Evolutionary conservation across 371 early-diverging fungal genomes (phyloP), one percentile per base, ranked within the genome.

Genomic region (Mucor plumbeus): DNA sequence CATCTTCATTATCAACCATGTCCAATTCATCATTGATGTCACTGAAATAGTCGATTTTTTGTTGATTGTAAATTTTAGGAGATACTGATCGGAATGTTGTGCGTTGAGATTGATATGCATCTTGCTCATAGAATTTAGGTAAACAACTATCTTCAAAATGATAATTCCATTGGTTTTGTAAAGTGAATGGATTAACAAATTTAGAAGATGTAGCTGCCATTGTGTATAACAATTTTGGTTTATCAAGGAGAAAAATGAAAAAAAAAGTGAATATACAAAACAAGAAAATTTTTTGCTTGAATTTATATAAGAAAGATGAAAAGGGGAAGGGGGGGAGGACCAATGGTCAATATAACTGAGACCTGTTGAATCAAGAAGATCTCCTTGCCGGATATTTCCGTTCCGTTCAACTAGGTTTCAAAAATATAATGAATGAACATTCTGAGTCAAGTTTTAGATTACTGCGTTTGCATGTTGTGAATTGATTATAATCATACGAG

Each of bases 51-150:
- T 64, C 57, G 3, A 14, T 13, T 17, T 43, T 26, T 54, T 57
- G 35, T 47, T 58, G 17, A 3, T 48, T 34, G 48, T 64, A 50
- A 3, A 56, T 47, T 58, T 64, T 64, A 14, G 65, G 59, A 8
- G 65, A 64, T 13, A 58, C 19, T 10, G 64, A 66, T 40, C 60
- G n/a, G 31, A 66, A 66, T 14, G 66, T 50, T 15, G 31, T 21
- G 33, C 3, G 35, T 47, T 21, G 38, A 17, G 43, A 50, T 50
- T 50, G 50, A 13, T 26, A 3, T 39, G 60, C 40, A 39, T 66
- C 67, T 39, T 54, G 41, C 40, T 66, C 60, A 31, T 66, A 66
- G 13, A 39, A 60, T 3, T 54, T 50, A 10, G 67, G 67, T 40
- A 66, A 34, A 43, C 14, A 50, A 50, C 33, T 53, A 35, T 53